Conservation (phyloP, 495 filamentous ascomycete species). For the Neurospora africana region DNA sequence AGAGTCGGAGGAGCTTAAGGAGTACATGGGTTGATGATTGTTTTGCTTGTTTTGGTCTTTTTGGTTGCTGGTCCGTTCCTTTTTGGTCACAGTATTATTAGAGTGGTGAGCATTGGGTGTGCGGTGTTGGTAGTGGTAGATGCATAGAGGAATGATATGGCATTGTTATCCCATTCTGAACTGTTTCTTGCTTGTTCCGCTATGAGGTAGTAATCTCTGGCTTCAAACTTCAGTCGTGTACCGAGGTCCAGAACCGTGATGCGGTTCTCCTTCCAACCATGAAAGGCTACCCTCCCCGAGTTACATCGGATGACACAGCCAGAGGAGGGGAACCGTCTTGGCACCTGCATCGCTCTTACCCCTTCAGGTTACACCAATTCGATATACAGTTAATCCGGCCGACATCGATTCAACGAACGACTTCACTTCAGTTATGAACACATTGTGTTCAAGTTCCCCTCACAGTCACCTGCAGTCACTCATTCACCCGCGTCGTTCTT, state of each 20-base stretch:
- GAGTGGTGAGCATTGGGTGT: neutral
- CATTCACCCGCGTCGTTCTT: neutral
- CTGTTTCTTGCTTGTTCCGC: too few relatives aligned
- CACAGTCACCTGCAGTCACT: neutral
- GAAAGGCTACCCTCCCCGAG: neutral
- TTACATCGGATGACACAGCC: neutral
- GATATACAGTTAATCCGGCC: neutral
- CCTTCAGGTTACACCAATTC: neutral
- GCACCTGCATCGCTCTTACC: neutral
- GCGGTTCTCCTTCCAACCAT: neutral
- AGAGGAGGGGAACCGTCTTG: neutral
- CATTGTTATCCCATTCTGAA: neutral
- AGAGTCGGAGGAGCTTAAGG: conserved; percentile 54
- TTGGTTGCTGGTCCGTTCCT: neutral
- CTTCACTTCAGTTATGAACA: neutral
- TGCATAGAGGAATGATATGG: neutral
- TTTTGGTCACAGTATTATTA: neutral
- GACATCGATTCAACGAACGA: neutral
- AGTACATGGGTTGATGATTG: conserved; percentile 28
- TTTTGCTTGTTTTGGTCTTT: neutral
- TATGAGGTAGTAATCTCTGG: neutral
- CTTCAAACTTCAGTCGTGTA: neutral
- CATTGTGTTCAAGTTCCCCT: neutral
- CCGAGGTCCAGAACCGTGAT: neutral
- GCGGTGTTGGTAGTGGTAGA: neutral